These are phyloP conservation scores for Ogataea degrootiae DNA, from an alignment of 805 yeast species.

Conservation along the genomic window DNA sequence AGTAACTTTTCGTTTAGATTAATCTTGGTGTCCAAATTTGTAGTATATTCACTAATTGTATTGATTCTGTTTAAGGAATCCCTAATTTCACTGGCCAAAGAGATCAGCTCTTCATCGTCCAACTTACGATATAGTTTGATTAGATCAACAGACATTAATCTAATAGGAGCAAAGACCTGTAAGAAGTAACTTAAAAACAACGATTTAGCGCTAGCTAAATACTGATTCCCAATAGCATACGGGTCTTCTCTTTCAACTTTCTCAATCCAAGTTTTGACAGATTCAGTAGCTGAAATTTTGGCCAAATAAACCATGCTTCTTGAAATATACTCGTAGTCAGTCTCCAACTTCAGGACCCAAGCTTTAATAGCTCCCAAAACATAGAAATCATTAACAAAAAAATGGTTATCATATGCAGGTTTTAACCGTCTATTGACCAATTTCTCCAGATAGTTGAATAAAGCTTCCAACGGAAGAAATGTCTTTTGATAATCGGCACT, in stretches of 20 bases:
- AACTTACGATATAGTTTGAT: conserved; percentile 19
- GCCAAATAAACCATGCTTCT: conserved; percentile 27
- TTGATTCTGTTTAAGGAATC: conserved; percentile 20
- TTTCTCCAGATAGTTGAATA: conserved; percentile 23
- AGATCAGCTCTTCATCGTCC: conserved; percentile 9
- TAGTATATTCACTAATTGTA: conserved; percentile 25
- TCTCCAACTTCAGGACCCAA: conserved; percentile 26
- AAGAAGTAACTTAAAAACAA: conserved; percentile 28
- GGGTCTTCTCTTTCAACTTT: conserved; percentile 15
- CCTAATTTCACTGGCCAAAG: conserved; percentile 15
- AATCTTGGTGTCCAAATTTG: conserved; percentile 29
- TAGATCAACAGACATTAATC: conserved; percentile 21
- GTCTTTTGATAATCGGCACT: conserved; percentile 23
- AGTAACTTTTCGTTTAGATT: conserved; percentile 26
- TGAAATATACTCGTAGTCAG: conserved; percentile 24
- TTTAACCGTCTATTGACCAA: conserved; percentile 20
- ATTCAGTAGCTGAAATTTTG: conserved; percentile 22
- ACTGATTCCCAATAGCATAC: conserved; percentile 17
- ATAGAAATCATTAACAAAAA: conserved; percentile 25
- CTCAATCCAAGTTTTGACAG: conserved; percentile 23
- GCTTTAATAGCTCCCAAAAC: conserved; percentile 19
- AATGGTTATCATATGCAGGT: conserved; percentile 24
- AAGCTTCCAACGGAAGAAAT: conserved; percentile 23
- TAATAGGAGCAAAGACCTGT: conserved; percentile 27
- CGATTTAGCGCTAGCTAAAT: conserved; percentile 25